Base-by-base conservation (phyloP, 345 rosid genomes). In the Camelina laxa region DNA sequence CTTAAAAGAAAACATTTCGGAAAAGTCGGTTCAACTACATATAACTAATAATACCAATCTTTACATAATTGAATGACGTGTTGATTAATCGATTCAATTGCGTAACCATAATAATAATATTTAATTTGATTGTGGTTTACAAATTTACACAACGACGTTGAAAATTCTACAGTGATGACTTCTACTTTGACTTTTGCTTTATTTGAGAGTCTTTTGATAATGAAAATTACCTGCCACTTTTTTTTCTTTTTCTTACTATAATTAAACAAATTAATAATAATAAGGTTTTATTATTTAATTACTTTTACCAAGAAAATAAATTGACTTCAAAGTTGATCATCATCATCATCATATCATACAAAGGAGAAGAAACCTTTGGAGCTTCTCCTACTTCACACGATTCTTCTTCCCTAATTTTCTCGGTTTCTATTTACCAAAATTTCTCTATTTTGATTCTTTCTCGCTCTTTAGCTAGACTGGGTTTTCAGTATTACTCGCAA, bases 1-100 rank as follows among this genome's bases (percentile, higher is more conserved):
- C 36, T 33, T 33, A 33, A 33, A 33, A 7, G 7, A 33, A 27
- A 27, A 27, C 5, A 27, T 27, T 27, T 27, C 4, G 30, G 30
- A 4, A 56, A 74, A 48, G 72, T 74, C 67, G 73, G 78, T 74
- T 58, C 78, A 74, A 58, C 78, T 19, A 66, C 51, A 58, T 19
- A 45, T 41, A 13, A 14, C 60, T 30, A 31, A 21, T 20, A 63
- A 63, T 7, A 3, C 11, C 41, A 54, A 15, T 35, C 24, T 30
- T 15, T 31, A 30, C 42, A 74, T 47, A 74, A 47, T 30, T 16
- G 2, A 48, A 48, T 74, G 60, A 48, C 72, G 60, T 74, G 73
- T 74, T 74, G 73, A 65, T 58, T 10, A 21, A 65, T n/a, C 17
- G 47, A 47, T 47, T 36, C 22, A 67, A 17, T 58, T 5, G 21